A percentile compares a stretch with the other conserved stretches of the same genome.
Evolutionary conservation across 2,329 filamentous ascomycete genomes (phyloP).

Genomic region (Diaporthe amygdali): DNA sequence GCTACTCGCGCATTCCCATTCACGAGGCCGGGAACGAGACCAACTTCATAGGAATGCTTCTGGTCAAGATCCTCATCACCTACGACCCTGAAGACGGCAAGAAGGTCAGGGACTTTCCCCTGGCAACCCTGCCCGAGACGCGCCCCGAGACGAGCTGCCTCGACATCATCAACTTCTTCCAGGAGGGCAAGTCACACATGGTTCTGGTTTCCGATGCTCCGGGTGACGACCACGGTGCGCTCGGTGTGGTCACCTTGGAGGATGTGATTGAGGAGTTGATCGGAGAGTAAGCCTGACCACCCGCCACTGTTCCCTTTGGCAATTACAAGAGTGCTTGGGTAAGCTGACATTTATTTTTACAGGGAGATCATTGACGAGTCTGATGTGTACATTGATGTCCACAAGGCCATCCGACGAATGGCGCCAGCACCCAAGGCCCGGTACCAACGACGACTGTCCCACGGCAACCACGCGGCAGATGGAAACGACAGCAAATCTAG

Average conservation of each 20-base stretch:
- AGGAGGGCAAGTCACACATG: slow-evolving; percentile 99
- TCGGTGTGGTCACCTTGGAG: slow-evolving; percentile 94
- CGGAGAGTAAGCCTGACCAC: slow-evolving; percentile 74
- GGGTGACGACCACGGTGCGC: slow-evolving; percentile 86
- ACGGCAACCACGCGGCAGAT: slow-evolving; percentile 24
- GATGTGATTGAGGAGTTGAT: slow-evolving; percentile 99
- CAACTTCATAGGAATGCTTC: slow-evolving; percentile 96
- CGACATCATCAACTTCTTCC: slow-evolving; percentile 99
- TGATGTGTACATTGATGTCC: slow-evolving; percentile 96
- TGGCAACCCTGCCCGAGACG: slow-evolving; percentile 94
- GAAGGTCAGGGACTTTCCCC: slow-evolving; percentile 85
- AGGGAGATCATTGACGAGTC: slow-evolving; percentile 99
- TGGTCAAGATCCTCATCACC: slow-evolving; percentile 98
- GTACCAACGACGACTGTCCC: slow-evolving; percentile 46
- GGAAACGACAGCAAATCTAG: slow-evolving; percentile 28
- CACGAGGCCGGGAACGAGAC: slow-evolving; percentile 81
- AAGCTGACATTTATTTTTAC: slow-evolving; percentile 28
- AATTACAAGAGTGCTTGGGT: neutral
- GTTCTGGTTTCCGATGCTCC: slow-evolving; percentile 90
- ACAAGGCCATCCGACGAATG: slow-evolving; percentile 93
- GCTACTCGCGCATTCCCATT: slow-evolving; percentile 95
- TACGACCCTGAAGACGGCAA: slow-evolving; percentile 95
- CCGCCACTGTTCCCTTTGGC: neutral
- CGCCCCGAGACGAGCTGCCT: slow-evolving; percentile 94
- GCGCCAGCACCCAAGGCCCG: slow-evolving; percentile 82